phyloP scores from a whole-genome alignment of 305 asterid genomes.

The Fraxinus latifolia region DNA sequence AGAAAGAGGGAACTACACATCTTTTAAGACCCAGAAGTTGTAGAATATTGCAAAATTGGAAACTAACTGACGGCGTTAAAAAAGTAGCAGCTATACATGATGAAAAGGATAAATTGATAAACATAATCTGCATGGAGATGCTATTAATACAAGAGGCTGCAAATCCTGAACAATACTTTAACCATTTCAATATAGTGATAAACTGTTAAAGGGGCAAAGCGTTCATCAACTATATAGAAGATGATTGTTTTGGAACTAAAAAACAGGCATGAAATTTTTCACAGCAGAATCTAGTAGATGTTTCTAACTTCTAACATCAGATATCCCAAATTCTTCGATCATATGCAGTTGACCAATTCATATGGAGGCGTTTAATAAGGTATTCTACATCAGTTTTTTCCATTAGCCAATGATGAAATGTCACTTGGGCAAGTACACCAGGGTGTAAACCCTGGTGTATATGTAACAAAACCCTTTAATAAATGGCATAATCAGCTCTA shows the following conservation, averaged over 20 bases:
- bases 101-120: neutral
- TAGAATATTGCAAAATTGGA: neutral
- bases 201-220: neutral
- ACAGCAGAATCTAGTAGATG: neutral
- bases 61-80: conserved; percentile 17
- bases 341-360: neutral
- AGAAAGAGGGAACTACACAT: conserved; percentile 15
- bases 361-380: neutral
- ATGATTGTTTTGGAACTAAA: neutral
- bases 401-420: neutral
- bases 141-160: neutral
- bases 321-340: neutral
- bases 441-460: neutral
- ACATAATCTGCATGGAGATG: neutral
- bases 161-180: neutral
- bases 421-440: neutral
- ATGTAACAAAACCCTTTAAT: neutral
- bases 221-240: neutral
- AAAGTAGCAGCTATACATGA: conserved; percentile 6
- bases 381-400: neutral
- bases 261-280: neutral
- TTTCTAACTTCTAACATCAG: neutral
- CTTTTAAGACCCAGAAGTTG: conserved; percentile 2
- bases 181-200: neutral
- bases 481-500: neutral